Base-by-base conservation (phyloP, 1,139 yeast genomes). In the Diutina scorzettiae region DNA sequence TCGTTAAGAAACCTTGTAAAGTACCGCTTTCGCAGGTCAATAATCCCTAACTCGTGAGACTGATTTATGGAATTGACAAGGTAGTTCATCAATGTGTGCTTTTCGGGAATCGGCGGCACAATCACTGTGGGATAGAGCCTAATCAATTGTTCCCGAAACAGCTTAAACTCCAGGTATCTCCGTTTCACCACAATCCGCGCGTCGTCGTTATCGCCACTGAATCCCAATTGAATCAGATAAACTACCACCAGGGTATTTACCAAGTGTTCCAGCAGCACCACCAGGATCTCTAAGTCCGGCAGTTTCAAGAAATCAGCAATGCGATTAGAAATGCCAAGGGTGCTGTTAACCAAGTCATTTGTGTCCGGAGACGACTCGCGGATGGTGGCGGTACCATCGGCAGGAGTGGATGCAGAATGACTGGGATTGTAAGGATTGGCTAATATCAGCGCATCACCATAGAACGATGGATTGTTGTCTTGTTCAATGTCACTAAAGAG, bases 41-140 rank as follows among this genome's bases (percentile, higher is more conserved):
- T 61, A 37, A 69, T 60, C 43, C 56, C 55, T 17, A 60, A 45
- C 45, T 69, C 74, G 42, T 63, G 61, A 41, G 63, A 50, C 45
- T 54, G 62, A 46, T 66, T 64, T 43, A 69, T 53, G 28, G 72
- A 61, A 44, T 65, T 66, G 44, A 68, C 53, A 42, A 69, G 54
- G 46, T 64, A 67, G 37, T 66, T 60, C 43, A 69, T 53, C 6
- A 75, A 49, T 1, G 79, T 67, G 49, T 75, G 81, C 48, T 74
- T 75, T 48, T 72, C 79, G 0, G 81, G 81, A 14, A 75, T 69
- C 2, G 79, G 78, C 2, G 81, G 79, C 9, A 75, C 60, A 14
- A 74, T 62, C 32, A 66, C 54, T 1, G 76, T 70, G 4, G 79
- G 80, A 48, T 62, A 72, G 39, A 73, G 56, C 49, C 63, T 63